A percentile compares a stretch with the other conserved stretches of the same genome.
These are phyloP conservation scores for Dalechampia spathulata DNA, from an alignment of 441 rosid species.

Conservation along the genomic window DNA sequence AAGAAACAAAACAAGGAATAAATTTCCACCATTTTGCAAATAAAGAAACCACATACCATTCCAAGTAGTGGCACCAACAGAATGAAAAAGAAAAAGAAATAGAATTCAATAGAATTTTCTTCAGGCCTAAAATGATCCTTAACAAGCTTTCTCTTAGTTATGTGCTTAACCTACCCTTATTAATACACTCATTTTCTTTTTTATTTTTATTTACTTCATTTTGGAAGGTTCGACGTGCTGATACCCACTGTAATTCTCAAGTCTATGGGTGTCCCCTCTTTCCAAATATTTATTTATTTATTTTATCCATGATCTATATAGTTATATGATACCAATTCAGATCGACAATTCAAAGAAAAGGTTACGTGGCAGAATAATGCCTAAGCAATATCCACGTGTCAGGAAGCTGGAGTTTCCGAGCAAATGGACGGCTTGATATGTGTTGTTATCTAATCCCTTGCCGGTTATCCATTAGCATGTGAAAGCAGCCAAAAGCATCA, in stretches of 20 bases:
- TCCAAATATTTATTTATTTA: too few species aligned
- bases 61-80: not conserved
- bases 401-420: not conserved
- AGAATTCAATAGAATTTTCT: not conserved
- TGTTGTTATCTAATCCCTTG: conserved; percentile 15
- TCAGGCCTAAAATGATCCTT: not conserved
- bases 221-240: too few species aligned
- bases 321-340: not conserved
- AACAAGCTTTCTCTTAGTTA: not conserved
- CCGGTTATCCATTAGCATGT: conserved; percentile 18
- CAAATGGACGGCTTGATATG: conserved; percentile 22
- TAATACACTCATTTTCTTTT: too few species aligned
- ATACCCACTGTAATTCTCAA: too few species aligned
- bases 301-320: too few species aligned
- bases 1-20: not conserved
- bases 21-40: not conserved
- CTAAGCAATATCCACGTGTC: conserved; percentile 22
- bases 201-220: too few species aligned
- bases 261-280: too few species aligned
- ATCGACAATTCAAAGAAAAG: not conserved
- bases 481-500: not conserved
- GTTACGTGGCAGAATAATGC: conserved; percentile 15
- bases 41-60: not conserved
- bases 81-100: conserved; percentile 1
- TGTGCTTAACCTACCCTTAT: too few species aligned